Evolutionary conservation across 441 rosid species (phyloP).

Genomic region (Gossypium trilobum): DNA sequence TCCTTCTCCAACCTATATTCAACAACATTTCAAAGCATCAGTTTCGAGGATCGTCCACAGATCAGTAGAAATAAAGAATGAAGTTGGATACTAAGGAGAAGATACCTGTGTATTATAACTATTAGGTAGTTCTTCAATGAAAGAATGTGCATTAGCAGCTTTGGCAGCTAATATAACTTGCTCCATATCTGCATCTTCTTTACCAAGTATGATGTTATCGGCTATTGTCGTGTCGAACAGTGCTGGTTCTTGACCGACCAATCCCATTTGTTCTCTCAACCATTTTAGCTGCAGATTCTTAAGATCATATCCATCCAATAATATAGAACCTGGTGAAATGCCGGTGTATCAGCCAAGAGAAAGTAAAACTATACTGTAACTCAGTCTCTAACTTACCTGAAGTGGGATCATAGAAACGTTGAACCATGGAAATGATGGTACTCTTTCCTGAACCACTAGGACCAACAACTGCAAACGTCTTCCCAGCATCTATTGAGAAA

Average conservation of each 20-base stretch:
- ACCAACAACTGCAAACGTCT: constrained; percentile 64
- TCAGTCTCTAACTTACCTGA: constrained; percentile 34
- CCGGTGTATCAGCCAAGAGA: constrained; percentile 3
- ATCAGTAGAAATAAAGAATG: neutral
- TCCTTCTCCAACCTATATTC: constrained; percentile 68
- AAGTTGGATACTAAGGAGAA: neutral
- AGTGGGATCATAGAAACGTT: constrained; percentile 68
- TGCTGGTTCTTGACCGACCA: constrained; percentile 81
- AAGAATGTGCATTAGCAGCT: constrained; percentile 74
- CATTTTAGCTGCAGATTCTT: constrained; percentile 46
- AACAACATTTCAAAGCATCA: constrained; percentile 12
- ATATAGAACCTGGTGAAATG: constrained; percentile 37
- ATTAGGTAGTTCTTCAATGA: constrained; percentile 46
- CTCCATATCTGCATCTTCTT: constrained; percentile 43
- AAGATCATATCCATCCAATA: constrained; percentile 60
- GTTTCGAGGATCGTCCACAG: neutral
- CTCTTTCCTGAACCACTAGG: constrained; percentile 91
- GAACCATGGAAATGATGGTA: constrained; percentile 70
- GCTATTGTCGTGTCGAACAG: constrained; percentile 63
- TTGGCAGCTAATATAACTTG: constrained; percentile 53
- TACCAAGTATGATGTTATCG: constrained; percentile 54
- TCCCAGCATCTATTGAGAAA: constrained; percentile 48
- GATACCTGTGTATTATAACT: constrained; percentile 63
- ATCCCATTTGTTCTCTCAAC: constrained; percentile 76
- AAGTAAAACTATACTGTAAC: neutral